Base-by-base conservation (phyloP, 768 basidiomycete species). In the Mycena olivaceomarginata region DNA sequence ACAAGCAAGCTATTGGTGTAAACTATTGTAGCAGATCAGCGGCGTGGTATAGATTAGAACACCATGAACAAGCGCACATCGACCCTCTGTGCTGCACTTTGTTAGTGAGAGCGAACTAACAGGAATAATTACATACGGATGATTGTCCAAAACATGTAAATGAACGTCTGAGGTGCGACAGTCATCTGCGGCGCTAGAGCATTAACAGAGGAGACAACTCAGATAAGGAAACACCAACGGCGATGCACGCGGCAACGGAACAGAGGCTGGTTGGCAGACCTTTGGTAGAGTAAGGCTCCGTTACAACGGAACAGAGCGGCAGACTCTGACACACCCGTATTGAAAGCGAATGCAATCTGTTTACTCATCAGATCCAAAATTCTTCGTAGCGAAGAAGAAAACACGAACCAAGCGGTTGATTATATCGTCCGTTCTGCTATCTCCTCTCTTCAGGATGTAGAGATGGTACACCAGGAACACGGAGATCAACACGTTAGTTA, bases 401-500 rank as follows among this genome's bases (percentile, higher is more conserved):
- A 37, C 9, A 53, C 70, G 3, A 2, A 79, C 77, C 41, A 79
- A 39, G 31, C 77, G 74, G 43, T 79, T 79, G 18, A 79, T 45
- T 70, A 79, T 75, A 43, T 67, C 51, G 70, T 79, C 75, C 22
- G 74, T 72, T 31, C 64, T 72, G 25, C 39, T 45, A 41, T 67
- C 60, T 1, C 74, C 56, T 10, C 59, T 79, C 45, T 79, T 79
- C 12, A 74, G 60, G 62, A 53, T 76, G 37, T 75, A 71, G 13
- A 79, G 72, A 31, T 31, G 31, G 31, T 31, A 31, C 4, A 31
- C 31, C 31, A 31, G 59, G 1, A 71, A 65, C 5, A 41, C 18
- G 22, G 74, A 79, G 8, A 79, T 79, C 3, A 70, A n/a, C 9
- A 71, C 63, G 74, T 79, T 70, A 39, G 77, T 59, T 15, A 63